Evolutionary conservation across 306 rosid species (phyloP), one percentile per base, ranked within the genome.

Genomic region (Gleditsia sinensis): DNA sequence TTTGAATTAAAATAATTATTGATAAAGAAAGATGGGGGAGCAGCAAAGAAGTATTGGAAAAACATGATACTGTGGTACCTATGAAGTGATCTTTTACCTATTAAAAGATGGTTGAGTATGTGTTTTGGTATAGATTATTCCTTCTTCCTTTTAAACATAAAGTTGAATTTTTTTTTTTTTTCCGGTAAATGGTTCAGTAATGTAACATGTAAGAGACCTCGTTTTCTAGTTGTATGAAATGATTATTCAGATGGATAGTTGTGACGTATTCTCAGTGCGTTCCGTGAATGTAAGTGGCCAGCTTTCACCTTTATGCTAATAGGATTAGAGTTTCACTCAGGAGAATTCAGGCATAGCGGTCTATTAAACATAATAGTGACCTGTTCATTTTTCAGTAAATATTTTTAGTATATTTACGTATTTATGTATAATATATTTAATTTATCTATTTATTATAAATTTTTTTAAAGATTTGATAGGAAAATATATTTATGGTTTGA

Each of bases 171-270:
- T 33, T 62, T 2, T 3, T 34, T 11, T 6, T 3, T 34, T 34
- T 34, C 7, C 7, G 8, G 53, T 49, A 49, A n/a, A 58, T 59
- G 76, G 49, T 40, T 51, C 46, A 23, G 21, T 75, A 32, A 51
- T 80, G 77, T 71, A 69, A 68, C 80, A 46, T 75, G 80, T 62
- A 80, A 80, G 80, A 80, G 54, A 75, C 76, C 76, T 80, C 80
- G 42, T 74, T 80, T 74, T 80, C 72, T 80, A 4, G 25, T 14
- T 79, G 72, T 71, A 40, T 28, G 55, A 33, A 21, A 62, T 51
- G 70, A 50, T 80, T 50, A 40, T 57, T 51, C 34, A 2, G n/a
- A 19, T 19, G 39, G 39, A 78, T 74, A 75, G 72, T 67, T 74
- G 76, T 42, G 76, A 68, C 57, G 76, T 74, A 58, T 74, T 59